Percentiles rank a stretch among this genome's conserved stretches.
These are phyloP conservation scores for Phylloboletellus chloephorus DNA, from an alignment of 1,284 basidiomycete genomes.

Conservation along the genomic window DNA sequence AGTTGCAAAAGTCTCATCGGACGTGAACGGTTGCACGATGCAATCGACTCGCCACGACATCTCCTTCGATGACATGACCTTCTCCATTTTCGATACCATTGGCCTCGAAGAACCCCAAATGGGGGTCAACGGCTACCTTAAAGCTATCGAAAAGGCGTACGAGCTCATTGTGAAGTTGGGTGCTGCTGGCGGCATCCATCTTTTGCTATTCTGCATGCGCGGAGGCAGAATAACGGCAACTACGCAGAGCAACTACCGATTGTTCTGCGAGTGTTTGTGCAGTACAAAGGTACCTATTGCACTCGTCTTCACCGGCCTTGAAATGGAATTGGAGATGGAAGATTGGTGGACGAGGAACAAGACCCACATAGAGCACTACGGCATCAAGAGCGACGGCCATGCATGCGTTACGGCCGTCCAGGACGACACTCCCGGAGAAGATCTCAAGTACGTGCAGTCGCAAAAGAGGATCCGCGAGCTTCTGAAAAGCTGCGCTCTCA, in stretches of 20 bases:
- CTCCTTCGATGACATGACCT: conserved; percentile 17
- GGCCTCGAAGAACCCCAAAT: conserved; percentile 38
- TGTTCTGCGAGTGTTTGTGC: conserved; percentile 36
- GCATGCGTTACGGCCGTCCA: conserved; percentile 39
- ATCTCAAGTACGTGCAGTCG: conserved; percentile 23
- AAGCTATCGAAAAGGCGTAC: conserved; percentile 34
- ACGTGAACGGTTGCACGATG: conserved; percentile 30
- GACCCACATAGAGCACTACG: conserved; percentile 25
- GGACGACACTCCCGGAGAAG: conserved; percentile 21
- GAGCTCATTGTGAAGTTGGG: conserved; percentile 31
- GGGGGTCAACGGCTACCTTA: conserved; percentile 25
- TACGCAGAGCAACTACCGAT: conserved; percentile 33
- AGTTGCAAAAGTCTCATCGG: conserved; percentile 29
- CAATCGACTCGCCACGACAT: conserved; percentile 23
- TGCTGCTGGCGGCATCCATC: conserved; percentile 31
- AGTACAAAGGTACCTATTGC: conserved; percentile 34
- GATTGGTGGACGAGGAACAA: conserved; percentile 37
- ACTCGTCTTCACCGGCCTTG: conserved; percentile 37
- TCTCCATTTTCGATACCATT: conserved; percentile 36
- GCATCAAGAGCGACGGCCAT: conserved; percentile 30
- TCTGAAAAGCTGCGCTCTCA: conserved; percentile 16
- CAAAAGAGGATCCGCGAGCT: conserved; percentile 19
- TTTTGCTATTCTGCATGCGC: conserved; percentile 39
- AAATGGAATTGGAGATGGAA: conserved; percentile 36
- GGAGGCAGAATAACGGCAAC: conserved; percentile 34